Evolutionary conservation across 306 rosid species (phyloP), one percentile per base, ranked within the genome.

Genomic region (Mimosa bimucronata): DNA sequence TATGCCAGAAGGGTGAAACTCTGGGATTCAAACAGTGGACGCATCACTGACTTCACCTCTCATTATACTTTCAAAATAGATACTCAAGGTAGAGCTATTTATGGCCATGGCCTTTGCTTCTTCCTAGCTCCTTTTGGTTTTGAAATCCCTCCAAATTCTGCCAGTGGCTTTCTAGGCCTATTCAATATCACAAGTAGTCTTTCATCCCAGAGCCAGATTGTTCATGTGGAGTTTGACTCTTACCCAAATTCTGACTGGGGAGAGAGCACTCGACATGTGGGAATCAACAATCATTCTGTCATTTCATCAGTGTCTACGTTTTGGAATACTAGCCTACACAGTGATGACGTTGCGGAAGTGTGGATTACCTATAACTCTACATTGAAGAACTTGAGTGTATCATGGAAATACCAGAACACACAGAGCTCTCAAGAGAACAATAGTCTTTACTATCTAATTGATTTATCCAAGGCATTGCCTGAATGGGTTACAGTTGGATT

Each of bases 251-350:
- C 0, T 2, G 86, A 79, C 38, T 88, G 71, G 77, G 69, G 41
- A 5, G 69, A 64, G 23, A 30, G 21, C 3, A 29, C 4, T 0
- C 10, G 28, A 64, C 91, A 88, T 40, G 86, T 88, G 0, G 89
- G 91, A 29, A 85, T 88, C 64, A 83, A 88, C 71, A 58, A 6
- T 11, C 73, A 83, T 15, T 77, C 89, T 38, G 13, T 88, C 1
- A 0, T 16, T 42, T 88, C 91, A 3, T 53, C 84, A 0, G 23
- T 21, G 0, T 67, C 9, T 9, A 82, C 87, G 0, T 26, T 26
- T 25, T 88, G 91, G 91, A 85, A 88, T 61, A 55, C 87, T n/a
- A 83, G 72, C 13, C n/a, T 31, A 1, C 88, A 88, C 58, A 76
- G 88, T 23, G 83, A 76, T 41, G 89, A 83, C 21, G 34, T 45